Evolutionary conservation across 2,329 filamentous ascomycete species (phyloP).

Genomic region (Pseudopithomyces maydicus): DNA sequence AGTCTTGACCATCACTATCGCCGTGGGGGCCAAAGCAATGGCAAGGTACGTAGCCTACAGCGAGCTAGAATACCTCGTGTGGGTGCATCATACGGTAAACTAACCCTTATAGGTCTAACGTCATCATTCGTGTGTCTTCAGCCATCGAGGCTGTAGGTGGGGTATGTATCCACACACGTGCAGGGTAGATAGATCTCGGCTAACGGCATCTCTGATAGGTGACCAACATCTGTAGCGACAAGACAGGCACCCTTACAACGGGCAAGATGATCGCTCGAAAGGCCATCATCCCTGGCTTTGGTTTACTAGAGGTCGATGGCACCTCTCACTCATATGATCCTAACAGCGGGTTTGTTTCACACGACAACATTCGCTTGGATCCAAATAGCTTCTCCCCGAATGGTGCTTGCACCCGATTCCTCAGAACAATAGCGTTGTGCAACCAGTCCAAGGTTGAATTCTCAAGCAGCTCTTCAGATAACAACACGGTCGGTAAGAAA

Average conservation of each 20-base stretch:
- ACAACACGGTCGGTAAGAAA: conserved; percentile 59
- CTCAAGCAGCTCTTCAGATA: conserved; percentile 22
- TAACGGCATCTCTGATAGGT: conserved; percentile 10
- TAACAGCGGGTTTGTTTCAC: conserved; percentile 36
- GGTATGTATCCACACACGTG: conserved; percentile 5
- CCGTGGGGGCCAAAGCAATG: conserved; percentile 49
- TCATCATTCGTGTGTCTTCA: conserved; percentile 46
- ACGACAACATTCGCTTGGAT: conserved; percentile 34
- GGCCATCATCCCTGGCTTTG: conserved; percentile 43
- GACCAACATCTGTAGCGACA: conserved; percentile 50
- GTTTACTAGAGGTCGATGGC: conserved; percentile 38
- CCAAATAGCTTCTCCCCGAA: conserved; percentile 29
- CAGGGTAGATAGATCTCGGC: too few species aligned
- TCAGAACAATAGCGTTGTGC: conserved; percentile 46
- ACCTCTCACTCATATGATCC: conserved; percentile 45
- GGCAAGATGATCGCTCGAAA: conserved; percentile 48
- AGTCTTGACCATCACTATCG: conserved; percentile 70
- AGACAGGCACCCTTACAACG: conserved; percentile 48
- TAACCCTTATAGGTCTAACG: conserved; percentile 31
- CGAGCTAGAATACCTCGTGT: background rate
- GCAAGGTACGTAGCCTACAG: conserved; percentile 23
- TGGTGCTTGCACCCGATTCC: conserved; percentile 31
- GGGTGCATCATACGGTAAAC: background rate
- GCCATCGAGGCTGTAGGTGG: conserved; percentile 49
- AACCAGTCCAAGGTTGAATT: conserved; percentile 45